phyloP scores from a whole-genome alignment of 768 basidiomycete species.

The Kwoniella bestiolae region DNA sequence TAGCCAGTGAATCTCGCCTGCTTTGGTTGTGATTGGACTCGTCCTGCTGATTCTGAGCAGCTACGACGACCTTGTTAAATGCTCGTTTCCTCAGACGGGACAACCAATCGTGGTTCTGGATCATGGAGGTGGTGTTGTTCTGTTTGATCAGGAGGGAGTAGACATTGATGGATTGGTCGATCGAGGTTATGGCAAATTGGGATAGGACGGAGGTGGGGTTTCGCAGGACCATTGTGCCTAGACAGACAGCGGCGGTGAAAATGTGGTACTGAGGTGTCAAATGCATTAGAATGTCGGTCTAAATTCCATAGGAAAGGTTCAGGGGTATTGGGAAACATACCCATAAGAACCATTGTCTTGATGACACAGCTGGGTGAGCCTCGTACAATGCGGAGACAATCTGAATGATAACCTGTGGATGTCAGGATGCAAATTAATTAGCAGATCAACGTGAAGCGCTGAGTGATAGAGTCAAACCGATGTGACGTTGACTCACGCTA shows the following conservation, averaged over 20 bases:
- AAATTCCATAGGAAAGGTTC: too few species aligned
- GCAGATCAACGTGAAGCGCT: neutral
- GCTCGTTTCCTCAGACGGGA: constrained; percentile 26
- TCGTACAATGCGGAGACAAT: constrained; percentile 24
- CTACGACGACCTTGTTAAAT: constrained; percentile 15
- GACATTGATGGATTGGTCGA: constrained; percentile 28
- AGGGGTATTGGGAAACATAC: too few species aligned
- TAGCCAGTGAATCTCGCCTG: neutral
- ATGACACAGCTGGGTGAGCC: constrained; percentile 18
- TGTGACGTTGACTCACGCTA: constrained; percentile 25
- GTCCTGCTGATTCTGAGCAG: neutral
- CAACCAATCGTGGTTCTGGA: constrained; percentile 38
- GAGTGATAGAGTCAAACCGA: neutral
- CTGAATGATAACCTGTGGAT: constrained; percentile 30
- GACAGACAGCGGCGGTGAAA: constrained; percentile 42
- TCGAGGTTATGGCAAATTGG: constrained; percentile 23
- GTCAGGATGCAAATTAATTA: too few species aligned
- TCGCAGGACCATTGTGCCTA: constrained; percentile 33
- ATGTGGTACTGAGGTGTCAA: constrained; percentile 41
- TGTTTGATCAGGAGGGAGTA: constrained; percentile 29
- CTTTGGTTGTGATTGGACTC: neutral
- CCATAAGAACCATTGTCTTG: constrained; percentile 40
- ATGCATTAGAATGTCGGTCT: too few species aligned
- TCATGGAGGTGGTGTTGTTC: constrained; percentile 16
- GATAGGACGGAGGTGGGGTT: constrained; percentile 30